Evolutionary conservation across 805 yeast genomes (phyloP).

Genomic region (Starmerella scarabaei): DNA sequence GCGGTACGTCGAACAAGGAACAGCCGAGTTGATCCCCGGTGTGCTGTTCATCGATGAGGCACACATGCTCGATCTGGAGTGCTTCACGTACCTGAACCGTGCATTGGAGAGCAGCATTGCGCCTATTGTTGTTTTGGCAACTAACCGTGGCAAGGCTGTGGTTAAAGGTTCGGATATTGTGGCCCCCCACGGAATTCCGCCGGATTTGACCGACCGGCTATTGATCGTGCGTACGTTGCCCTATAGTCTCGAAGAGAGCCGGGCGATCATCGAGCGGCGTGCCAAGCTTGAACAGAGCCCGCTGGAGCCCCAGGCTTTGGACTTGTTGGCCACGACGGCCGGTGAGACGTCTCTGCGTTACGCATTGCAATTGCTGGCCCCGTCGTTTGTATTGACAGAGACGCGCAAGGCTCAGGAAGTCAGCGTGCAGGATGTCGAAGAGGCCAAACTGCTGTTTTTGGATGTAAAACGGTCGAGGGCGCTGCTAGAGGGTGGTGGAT

Average conservation of each 20-base stretch:
- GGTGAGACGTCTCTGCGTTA: constrained; percentile 72
- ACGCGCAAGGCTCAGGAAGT: constrained; percentile 61
- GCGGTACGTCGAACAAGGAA: constrained; percentile 94
- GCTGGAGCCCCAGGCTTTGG: constrained; percentile 55
- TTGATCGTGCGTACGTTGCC: constrained; percentile 85
- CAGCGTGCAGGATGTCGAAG: constrained; percentile 59
- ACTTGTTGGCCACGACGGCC: constrained; percentile 61
- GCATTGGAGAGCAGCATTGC: constrained; percentile 87
- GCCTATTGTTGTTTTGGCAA: constrained; percentile 89
- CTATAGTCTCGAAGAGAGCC: constrained; percentile 72
- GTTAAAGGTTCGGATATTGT: constrained; percentile 79
- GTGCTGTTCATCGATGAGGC: constrained; percentile 96
- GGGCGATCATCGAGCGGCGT: constrained; percentile 69
- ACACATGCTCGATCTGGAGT: constrained; percentile 94
- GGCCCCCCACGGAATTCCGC: constrained; percentile 94
- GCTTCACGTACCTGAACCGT: constrained; percentile 86
- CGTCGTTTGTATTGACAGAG: constrained; percentile 71
- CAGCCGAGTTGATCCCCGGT: constrained; percentile 96
- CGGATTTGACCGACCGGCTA: constrained; percentile 83
- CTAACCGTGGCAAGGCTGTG: constrained; percentile 86
- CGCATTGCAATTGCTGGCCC: constrained; percentile 80
- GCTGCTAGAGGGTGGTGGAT: constrained; percentile 38
- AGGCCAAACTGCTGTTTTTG: constrained; percentile 67
- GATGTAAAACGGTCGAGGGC: constrained; percentile 74
- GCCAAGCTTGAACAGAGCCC: constrained; percentile 64